phyloP scores from a whole-genome alignment of 495 filamentous ascomycete genomes.

The Hyaloscypha bicolor region DNA sequence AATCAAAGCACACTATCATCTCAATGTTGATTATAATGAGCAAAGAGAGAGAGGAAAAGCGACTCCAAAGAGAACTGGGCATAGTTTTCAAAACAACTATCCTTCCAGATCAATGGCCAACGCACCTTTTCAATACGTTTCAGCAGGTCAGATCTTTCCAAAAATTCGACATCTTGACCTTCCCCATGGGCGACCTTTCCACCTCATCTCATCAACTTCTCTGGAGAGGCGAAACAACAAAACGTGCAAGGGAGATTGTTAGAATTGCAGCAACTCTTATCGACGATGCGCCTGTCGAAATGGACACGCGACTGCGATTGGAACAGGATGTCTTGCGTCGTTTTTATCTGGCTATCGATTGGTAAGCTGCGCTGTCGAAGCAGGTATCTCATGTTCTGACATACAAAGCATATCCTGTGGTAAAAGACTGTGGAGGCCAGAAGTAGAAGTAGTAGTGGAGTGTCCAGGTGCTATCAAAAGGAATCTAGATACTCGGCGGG shows the following conservation, averaged over 20 bases:
- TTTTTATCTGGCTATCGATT: background rate
- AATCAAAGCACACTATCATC: too few species aligned
- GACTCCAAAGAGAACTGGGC: background rate
- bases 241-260: background rate
- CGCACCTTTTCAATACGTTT: constrained; percentile 1
- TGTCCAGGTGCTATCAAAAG: background rate
- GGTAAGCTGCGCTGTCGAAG: background rate
- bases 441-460: constrained; percentile 8
- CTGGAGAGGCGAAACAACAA: background rate
- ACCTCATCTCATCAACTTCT: background rate
- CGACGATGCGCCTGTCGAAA: background rate
- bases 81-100: constrained; percentile 1
- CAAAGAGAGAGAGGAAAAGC: background rate
- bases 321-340: background rate
- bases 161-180: background rate
- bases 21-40: background rate
- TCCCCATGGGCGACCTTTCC: background rate
- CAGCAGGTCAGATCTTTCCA: background rate
- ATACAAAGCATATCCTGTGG: background rate
- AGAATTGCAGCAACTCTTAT: background rate
- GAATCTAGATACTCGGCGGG: constrained; percentile 2
- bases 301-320: background rate
- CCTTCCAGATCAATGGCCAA: background rate
- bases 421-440: constrained; percentile 11
- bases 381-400: background rate